Conservation (phyloP, 1,284 basidiomycete genomes). For the Coniferiporia sulphurascens region DNA sequence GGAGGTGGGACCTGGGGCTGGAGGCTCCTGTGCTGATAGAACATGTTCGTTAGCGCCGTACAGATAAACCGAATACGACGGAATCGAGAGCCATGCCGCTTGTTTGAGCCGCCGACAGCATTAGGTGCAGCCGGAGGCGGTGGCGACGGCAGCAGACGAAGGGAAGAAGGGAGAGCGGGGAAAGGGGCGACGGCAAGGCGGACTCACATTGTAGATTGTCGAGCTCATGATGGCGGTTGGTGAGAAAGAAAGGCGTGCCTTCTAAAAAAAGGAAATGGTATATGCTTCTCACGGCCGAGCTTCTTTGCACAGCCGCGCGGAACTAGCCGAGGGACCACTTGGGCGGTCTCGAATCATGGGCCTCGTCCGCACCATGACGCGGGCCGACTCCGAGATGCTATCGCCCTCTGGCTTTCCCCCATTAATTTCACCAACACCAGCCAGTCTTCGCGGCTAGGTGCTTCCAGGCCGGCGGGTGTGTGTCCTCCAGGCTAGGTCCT, state of each 20-base stretch:
- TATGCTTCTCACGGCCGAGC: not conserved
- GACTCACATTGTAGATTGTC: conserved; percentile 44
- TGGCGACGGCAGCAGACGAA: not conserved
- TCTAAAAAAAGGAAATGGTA: not conserved
- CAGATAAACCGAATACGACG: not conserved
- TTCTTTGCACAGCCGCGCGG: not conserved
- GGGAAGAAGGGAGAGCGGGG: conserved; percentile 8
- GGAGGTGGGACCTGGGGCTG: conserved; percentile 56
- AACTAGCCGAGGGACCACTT: not conserved
- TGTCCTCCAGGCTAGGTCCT: too few relatives aligned
- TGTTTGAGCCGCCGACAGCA: not conserved
- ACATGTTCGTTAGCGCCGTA: conserved; percentile 11
- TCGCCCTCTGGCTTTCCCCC: too few relatives aligned
- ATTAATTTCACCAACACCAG: too few relatives aligned
- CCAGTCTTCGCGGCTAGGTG: too few relatives aligned
- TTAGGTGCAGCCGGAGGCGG: not conserved
- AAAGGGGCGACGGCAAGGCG: not conserved
- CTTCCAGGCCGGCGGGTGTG: too few relatives aligned
- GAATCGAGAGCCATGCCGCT: not conserved
- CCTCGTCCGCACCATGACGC: too few relatives aligned
- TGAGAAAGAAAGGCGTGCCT: not conserved
- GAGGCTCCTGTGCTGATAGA: conserved; percentile 56
- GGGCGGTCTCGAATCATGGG: too few relatives aligned
- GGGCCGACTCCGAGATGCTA: too few relatives aligned
- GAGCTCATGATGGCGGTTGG: conserved; percentile 33